Evolutionary conservation across 2,329 filamentous ascomycete species (phyloP).

Genomic region (Chalaropsis ovoidea): DNA sequence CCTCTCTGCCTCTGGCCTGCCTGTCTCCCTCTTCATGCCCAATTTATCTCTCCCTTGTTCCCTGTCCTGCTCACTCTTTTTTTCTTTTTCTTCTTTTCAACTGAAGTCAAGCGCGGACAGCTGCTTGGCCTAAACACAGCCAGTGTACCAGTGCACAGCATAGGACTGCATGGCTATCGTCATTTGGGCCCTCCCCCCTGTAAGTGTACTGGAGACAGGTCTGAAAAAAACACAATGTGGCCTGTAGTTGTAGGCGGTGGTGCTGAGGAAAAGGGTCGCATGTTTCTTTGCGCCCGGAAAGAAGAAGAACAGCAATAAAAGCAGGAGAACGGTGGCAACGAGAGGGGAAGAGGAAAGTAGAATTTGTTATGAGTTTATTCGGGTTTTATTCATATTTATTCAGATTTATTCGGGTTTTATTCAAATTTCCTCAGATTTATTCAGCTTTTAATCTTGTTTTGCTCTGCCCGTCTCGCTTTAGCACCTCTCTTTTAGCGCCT

Average conservation of each 20-base stretch:
- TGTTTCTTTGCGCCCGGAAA: no score
- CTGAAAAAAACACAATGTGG: not conserved
- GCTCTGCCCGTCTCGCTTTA: not conserved
- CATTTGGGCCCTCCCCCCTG: not conserved
- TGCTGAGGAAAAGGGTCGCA: no score
- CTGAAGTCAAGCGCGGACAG: no score
- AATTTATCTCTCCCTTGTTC: not conserved
- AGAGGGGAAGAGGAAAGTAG: not conserved
- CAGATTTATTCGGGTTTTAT: no score
- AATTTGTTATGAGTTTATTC: no score
- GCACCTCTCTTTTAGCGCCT: not conserved
- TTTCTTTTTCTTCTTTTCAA: not conserved
- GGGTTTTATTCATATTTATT: no score
- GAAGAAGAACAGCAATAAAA: not conserved
- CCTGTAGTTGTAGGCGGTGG: no score
- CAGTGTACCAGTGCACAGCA: not conserved
- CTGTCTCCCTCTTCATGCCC: not conserved
- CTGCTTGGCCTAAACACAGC: not conserved
- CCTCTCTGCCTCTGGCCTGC: not conserved
- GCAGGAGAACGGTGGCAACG: not conserved
- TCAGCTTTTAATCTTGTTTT: no score
- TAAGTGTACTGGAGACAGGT: not conserved
- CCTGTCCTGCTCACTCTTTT: not conserved
- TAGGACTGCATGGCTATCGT: no score
- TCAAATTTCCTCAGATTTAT: no score